phyloP scores from a whole-genome alignment of 129 eudicot genomes.

The Ambrosia artemisiifolia region DNA sequence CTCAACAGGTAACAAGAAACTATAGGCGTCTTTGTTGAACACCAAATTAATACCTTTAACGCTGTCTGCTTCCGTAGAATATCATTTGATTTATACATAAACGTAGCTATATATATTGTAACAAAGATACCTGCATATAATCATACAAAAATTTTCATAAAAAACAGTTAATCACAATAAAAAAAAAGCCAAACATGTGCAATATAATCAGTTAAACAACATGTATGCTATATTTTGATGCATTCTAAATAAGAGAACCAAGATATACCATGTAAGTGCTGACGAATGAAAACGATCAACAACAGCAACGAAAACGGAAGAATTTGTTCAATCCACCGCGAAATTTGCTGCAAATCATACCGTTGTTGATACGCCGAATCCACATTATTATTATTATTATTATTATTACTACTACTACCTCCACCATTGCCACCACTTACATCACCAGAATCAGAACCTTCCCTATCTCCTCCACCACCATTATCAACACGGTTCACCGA shows the following conservation, averaged over 20 bases:
- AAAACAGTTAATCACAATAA: background rate
- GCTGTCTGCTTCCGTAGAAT: constrained; percentile 77
- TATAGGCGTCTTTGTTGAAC: background rate
- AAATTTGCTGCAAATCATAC: constrained; percentile 60
- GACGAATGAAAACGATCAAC: constrained; percentile 65
- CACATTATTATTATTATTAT: constrained; percentile 35
- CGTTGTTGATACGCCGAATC: constrained; percentile 46
- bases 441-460: constrained; percentile 22
- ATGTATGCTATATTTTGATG: background rate
- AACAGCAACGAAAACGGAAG: constrained; percentile 73
- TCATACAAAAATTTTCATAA: constrained; percentile 5
- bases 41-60: constrained; percentile 41
- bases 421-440: constrained; percentile 19
- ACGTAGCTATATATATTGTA: constrained; percentile 55
- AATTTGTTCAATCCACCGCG: constrained; percentile 71
- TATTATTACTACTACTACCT: background rate
- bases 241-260: background rate
- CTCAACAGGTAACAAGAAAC: too few species aligned
- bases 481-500: constrained; percentile 16
- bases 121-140: constrained; percentile 64
- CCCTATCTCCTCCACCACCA: constrained; percentile 29
- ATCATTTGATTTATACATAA: constrained; percentile 79
- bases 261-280: constrained; percentile 65
- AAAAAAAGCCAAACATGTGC: background rate
- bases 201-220: background rate